Conservation (phyloP, 2,329 filamentous ascomycete species). For the Alternaria solani region DNA sequence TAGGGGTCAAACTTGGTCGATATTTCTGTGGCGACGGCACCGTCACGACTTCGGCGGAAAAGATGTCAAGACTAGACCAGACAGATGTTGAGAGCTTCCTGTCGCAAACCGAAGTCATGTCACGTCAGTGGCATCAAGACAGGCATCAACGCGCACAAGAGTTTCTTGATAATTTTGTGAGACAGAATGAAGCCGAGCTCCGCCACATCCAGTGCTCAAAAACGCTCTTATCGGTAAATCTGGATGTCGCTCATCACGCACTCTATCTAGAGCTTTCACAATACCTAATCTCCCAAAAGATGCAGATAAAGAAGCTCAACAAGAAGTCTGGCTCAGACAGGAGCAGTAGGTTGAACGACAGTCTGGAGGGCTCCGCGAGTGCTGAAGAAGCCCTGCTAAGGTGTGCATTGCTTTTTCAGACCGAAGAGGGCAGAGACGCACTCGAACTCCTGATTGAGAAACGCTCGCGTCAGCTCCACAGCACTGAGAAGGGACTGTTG, state of each 20-base stretch:
- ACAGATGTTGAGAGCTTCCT: slow-evolving; percentile 64
- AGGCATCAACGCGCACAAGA: slow-evolving; percentile 62
- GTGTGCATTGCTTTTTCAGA: slow-evolving; percentile 40
- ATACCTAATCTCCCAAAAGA: slow-evolving; percentile 60
- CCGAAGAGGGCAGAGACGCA: slow-evolving; percentile 19
- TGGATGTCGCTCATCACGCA: slow-evolving; percentile 59
- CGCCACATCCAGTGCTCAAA: slow-evolving; percentile 54
- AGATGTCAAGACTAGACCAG: slow-evolving; percentile 41
- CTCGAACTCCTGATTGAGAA: slow-evolving; percentile 24
- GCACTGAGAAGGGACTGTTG: slow-evolving; percentile 22
- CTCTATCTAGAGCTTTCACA: slow-evolving; percentile 65
- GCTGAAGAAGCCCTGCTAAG: slow-evolving; percentile 65
- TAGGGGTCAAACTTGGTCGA: slow-evolving; percentile 64
- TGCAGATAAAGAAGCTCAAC: slow-evolving; percentile 55
- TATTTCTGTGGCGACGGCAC: slow-evolving; percentile 59
- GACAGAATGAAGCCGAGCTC: slow-evolving; percentile 50
- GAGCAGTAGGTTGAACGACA: slow-evolving; percentile 53
- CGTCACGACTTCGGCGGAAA: slow-evolving; percentile 59
- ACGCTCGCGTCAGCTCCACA: slow-evolving; percentile 24
- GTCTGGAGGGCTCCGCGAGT: slow-evolving; percentile 55
- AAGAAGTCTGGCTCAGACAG: slow-evolving; percentile 49
- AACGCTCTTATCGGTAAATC: slow-evolving; percentile 54
- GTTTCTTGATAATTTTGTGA: slow-evolving; percentile 64
- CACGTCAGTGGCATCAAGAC: slow-evolving; percentile 60
- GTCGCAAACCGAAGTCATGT: slow-evolving; percentile 59